Percentiles rank a stretch among this genome's conserved stretches.
These are phyloP conservation scores for Letharia columbiana DNA, from an alignment of 495 filamentous ascomycete species.

Conservation along the genomic window DNA sequence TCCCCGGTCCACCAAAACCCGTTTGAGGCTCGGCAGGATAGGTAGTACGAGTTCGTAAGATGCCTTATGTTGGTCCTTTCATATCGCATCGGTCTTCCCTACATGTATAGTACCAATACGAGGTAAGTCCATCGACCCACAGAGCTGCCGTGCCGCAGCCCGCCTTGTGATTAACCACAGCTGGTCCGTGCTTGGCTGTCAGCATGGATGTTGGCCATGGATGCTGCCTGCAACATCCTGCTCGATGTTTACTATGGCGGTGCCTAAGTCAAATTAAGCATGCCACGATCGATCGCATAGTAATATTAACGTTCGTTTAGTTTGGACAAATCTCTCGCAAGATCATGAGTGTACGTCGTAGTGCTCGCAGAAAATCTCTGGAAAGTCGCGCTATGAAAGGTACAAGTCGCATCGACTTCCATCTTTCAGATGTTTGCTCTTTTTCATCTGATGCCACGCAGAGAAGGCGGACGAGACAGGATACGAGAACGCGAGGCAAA, in stretches of 20 bases:
- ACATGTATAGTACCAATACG: not conserved
- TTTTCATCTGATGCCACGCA: not conserved
- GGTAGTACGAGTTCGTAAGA: not conserved
- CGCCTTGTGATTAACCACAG: not conserved
- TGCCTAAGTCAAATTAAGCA: not conserved
- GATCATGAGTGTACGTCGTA: not conserved
- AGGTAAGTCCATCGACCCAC: not conserved
- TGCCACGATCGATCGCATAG: not conserved
- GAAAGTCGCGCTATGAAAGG: not conserved
- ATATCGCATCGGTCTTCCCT: not conserved
- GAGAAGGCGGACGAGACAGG: not conserved
- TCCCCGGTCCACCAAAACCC: not conserved
- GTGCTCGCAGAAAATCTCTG: not conserved
- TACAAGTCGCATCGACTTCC: not conserved
- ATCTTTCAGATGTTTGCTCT: not conserved
- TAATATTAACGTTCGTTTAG: not conserved
- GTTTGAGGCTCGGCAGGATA: constrained; percentile 1
- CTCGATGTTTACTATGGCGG: not conserved
- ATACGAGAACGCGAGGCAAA: not conserved
- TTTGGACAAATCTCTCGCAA: not conserved
- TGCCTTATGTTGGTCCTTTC: not conserved
- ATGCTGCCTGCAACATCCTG: not conserved
- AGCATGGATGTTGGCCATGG: not conserved
- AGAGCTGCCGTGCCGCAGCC: constrained; percentile 4
- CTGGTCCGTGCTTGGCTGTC: not conserved